Percentiles rank a stretch among this genome's conserved stretches.
These are phyloP conservation scores for Rubroshorea leprosula DNA, from an alignment of 345 rosid species.

Conservation along the genomic window DNA sequence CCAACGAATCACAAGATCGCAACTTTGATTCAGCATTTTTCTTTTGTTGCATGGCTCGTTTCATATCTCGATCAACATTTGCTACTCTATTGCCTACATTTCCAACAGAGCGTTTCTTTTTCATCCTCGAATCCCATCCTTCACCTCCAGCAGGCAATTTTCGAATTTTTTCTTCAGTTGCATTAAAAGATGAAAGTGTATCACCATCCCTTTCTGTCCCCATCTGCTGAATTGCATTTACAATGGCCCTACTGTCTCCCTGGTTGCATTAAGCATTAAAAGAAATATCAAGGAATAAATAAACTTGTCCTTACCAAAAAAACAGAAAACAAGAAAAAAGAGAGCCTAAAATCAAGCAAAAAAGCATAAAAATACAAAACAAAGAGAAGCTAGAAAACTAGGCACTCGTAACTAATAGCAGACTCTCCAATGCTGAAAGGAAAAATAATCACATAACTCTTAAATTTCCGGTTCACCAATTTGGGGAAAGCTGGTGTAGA, in stretches of 20 bases:
- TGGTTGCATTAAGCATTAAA: slow-evolving; percentile 24
- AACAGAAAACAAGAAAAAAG: too few species aligned
- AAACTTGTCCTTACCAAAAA: background rate
- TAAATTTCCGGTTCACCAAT: background rate
- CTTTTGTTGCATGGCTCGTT: slow-evolving; percentile 55
- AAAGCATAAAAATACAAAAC: background rate
- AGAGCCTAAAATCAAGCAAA: background rate
- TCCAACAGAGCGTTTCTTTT: slow-evolving; percentile 87
- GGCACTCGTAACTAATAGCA: too few species aligned
- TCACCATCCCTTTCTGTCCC: slow-evolving; percentile 58
- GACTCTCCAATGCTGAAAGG: too few species aligned
- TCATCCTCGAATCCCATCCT: slow-evolving; percentile 92
- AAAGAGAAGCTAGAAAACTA: background rate
- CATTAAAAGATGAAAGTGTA: slow-evolving; percentile 48
- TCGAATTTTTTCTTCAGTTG: slow-evolving; percentile 72
- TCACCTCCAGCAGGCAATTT: slow-evolving; percentile 81
- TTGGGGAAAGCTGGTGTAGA: background rate
- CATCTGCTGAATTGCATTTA: slow-evolving; percentile 47
- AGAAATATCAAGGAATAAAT: background rate
- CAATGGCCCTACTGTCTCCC: slow-evolving; percentile 50
- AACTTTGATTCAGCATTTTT: slow-evolving; percentile 56
- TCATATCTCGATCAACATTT: slow-evolving; percentile 53
- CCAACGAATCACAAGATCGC: slow-evolving; percentile 60
- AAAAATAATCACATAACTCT: background rate
- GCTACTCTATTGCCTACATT: slow-evolving; percentile 58